phyloP scores from a whole-genome alignment of 2,329 filamentous ascomycete species.

The Hymenotorrendiella dingleyae region DNA sequence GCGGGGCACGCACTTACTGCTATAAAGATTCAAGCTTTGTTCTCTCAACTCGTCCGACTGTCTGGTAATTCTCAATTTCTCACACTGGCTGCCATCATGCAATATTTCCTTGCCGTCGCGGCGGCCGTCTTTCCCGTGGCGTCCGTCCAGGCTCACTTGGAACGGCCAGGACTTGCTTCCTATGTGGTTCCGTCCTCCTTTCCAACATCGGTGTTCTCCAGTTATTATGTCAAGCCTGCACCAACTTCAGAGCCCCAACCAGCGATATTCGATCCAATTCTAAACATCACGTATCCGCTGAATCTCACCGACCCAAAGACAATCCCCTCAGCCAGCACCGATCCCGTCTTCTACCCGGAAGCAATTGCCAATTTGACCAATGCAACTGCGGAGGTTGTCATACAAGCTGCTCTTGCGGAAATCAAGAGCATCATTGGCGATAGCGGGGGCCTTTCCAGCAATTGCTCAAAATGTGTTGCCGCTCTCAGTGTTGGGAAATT shows the following conservation, averaged over 20 bases:
- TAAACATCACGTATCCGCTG: constrained; percentile 47
- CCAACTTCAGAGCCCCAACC: constrained; percentile 47
- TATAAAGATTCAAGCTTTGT: not conserved
- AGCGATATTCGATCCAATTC: constrained; percentile 45
- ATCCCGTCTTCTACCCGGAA: constrained; percentile 45
- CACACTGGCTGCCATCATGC: not conserved
- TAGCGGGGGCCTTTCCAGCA: constrained; percentile 31
- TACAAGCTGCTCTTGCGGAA: constrained; percentile 38
- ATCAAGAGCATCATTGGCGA: constrained; percentile 40
- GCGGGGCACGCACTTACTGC: not conserved
- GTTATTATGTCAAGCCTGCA: constrained; percentile 40
- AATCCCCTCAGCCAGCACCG: constrained; percentile 41
- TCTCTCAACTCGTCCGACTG: not conserved
- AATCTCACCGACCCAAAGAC: constrained; percentile 49
- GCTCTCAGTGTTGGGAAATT: constrained; percentile 44
- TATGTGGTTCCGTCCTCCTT: constrained; percentile 42
- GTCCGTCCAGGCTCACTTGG: constrained; percentile 13
- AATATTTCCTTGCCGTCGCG: not conserved
- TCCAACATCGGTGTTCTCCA: constrained; percentile 44
- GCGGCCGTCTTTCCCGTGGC: not conserved
- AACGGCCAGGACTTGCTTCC: constrained; percentile 33
- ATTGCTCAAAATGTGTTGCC: constrained; percentile 48
- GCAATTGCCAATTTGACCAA: constrained; percentile 40
- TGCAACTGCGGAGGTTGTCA: constrained; percentile 34
- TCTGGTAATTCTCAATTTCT: no score